Base-by-base conservation (phyloP, 192 early-diverging fungal genomes). In the Hyaloraphidium curvatum region DNA sequence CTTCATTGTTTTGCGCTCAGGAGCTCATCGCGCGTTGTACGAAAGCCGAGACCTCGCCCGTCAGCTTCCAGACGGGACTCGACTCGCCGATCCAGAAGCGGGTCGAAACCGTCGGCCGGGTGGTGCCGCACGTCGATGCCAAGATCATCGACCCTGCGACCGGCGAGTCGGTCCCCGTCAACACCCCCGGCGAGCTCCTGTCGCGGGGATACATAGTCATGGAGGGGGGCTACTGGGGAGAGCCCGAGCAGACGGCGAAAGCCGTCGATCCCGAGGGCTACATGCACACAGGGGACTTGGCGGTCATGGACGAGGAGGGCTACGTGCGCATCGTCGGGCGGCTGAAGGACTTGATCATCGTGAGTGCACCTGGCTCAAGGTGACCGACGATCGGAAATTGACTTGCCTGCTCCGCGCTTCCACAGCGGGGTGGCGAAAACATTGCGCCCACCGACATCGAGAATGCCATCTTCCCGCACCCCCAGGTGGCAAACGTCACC, bases 351-450 rank as follows among this genome's bases (percentile, higher is more conserved):
- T 21, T 63, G 61, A 65, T 72, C 51, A 72, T 68, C 40, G n/a
- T n/a, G n/a, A n/a, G n/a, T n/a, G n/a, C n/a, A n/a, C n/a, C n/a
- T n/a, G n/a, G n/a, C n/a, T n/a, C n/a, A n/a, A n/a, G n/a, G n/a
- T n/a, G n/a, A n/a, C n/a, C n/a, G n/a, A n/a, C n/a, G n/a, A n/a
- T n/a, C n/a, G n/a, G n/a, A n/a, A n/a, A n/a, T n/a, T n/a, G n/a
- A n/a, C n/a, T n/a, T n/a, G n/a, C n/a, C n/a, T n/a, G n/a, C n/a
- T n/a, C n/a, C n/a, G n/a, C n/a, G n/a, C n/a, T n/a, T n/a, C n/a
- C n/a, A n/a, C n/a, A n/a, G n/a, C 65, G 71, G 1, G 71, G 71
- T 31, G 71, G 71, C 28, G 71, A 73, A 59, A 73, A 73, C 40
- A 67, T 73, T 27, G 56, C 61, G 7, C 71, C 71, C 1, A 56